phyloP scores from a whole-genome alignment of 306 rosid genomes.

The Castanea crenata region DNA sequence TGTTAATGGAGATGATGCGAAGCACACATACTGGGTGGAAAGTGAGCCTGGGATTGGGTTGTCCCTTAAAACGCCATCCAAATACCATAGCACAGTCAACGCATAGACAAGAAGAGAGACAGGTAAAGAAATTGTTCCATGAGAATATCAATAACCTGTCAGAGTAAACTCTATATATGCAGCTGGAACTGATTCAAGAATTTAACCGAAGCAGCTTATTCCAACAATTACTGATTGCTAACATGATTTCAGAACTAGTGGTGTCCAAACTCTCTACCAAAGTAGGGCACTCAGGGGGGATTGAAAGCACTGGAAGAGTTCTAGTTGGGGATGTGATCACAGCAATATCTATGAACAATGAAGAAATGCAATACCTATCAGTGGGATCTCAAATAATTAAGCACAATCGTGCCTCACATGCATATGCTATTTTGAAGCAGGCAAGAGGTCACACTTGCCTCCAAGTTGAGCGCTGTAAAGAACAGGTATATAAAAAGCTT shows the following conservation, averaged over 20 bases:
- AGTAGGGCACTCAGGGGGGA: constrained; percentile 5
- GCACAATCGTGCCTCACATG: not conserved
- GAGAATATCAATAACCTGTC: not conserved
- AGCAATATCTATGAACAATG: not conserved
- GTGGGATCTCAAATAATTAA: not conserved
- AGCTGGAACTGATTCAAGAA: not conserved
- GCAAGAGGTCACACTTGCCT: not conserved
- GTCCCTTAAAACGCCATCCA: constrained; percentile 5
- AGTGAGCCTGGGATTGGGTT: constrained; percentile 3
- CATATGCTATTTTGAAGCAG: not conserved
- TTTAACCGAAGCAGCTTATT: not conserved
- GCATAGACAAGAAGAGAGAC: not conserved
- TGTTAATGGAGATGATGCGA: not conserved
- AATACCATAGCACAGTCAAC: not conserved
- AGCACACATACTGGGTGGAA: constrained; percentile 7
- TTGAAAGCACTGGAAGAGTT: constrained; percentile 3
- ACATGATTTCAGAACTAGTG: constrained; percentile 1
- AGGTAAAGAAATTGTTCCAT: not conserved
- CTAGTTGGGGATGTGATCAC: not conserved
- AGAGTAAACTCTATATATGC: not conserved
- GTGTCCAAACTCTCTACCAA: not conserved
- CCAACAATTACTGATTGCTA: not conserved
- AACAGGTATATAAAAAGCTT: not conserved
- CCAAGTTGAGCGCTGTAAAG: not conserved
- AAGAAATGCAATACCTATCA: constrained; percentile 1